These are phyloP conservation scores for Backusella luteola DNA, from an alignment of 192 early-diverging fungal genomes.

Conservation along the genomic window DNA sequence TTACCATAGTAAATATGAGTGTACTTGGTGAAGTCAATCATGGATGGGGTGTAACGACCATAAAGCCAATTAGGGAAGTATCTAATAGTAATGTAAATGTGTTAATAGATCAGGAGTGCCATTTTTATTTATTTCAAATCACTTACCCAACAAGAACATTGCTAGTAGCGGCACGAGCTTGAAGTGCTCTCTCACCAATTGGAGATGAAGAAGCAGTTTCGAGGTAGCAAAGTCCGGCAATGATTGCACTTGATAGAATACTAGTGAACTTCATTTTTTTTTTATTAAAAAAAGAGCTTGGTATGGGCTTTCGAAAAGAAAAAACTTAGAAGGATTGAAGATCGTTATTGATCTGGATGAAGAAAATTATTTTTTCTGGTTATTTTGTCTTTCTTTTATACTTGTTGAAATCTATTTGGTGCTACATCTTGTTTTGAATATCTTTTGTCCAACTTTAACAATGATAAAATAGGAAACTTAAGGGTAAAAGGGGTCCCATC, in stretches of 20 bases:
- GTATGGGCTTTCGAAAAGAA: neutral
- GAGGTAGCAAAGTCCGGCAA: constrained; percentile 5
- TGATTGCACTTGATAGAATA: constrained; percentile 1
- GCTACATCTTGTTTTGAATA: neutral
- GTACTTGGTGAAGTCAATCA: constrained; percentile 26
- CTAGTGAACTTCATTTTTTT: constrained; percentile 13
- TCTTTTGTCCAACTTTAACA: neutral
- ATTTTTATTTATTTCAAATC: neutral
- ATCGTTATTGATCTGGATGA: neutral
- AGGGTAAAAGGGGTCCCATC: neutral
- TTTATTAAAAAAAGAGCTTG: neutral
- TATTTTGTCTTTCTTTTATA: neutral
- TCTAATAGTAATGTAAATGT: neutral
- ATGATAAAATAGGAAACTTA: neutral
- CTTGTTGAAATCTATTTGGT: neutral
- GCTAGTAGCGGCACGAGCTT: neutral
- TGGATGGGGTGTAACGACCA: constrained; percentile 14
- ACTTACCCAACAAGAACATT: constrained; percentile 24
- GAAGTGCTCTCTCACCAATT: neutral
- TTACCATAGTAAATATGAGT: constrained; percentile 35
- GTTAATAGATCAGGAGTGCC: neutral
- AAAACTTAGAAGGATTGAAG: neutral
- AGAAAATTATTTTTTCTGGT: neutral
- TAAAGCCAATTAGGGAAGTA: constrained; percentile 29
- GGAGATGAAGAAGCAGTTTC: neutral